phyloP scores from a whole-genome alignment of 1,139 yeast genomes.

The Meyerozyma elateridarum region DNA sequence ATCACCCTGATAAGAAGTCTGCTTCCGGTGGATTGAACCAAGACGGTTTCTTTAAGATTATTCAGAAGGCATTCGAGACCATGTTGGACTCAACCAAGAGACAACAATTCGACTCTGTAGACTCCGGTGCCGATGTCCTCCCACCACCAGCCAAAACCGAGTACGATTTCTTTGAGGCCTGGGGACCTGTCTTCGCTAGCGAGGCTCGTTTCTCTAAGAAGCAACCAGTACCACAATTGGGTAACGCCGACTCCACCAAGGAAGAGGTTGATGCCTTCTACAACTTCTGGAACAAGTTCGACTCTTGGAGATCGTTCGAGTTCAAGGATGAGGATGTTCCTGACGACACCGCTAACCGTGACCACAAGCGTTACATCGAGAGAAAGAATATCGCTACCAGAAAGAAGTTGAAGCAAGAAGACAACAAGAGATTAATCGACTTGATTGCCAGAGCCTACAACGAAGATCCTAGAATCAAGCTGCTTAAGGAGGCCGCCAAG shows the following conservation, averaged over 20 bases:
- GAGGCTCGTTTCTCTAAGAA: conserved; percentile 91
- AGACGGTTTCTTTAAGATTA: conserved; percentile 97
- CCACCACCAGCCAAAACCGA: conserved; percentile 63
- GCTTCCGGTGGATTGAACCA: conserved; percentile 80
- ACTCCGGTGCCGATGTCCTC: conserved; percentile 75
- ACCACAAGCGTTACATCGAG: conserved; percentile 97
- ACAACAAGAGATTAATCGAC: conserved; percentile 83
- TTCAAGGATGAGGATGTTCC: conserved; percentile 99
- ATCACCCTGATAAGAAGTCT: conserved; percentile 96
- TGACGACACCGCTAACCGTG: conserved; percentile 98
- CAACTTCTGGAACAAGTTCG: conserved; percentile 90
- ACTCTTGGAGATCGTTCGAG: conserved; percentile 98
- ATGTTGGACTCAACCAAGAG: conserved; percentile 82
- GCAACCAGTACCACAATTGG: conserved; percentile 83
- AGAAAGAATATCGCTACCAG: conserved; percentile 96
- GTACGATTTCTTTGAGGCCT: conserved; percentile 83
- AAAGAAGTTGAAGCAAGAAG: conserved; percentile 97
- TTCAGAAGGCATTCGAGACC: conserved; percentile 93
- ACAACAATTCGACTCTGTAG: conserved; percentile 94
- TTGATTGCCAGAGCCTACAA: conserved; percentile 82
- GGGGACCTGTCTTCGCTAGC: conserved; percentile 88
- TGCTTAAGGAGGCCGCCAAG: conserved; percentile 91
- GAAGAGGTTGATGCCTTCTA: conserved; percentile 87
- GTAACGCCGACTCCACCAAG: conserved; percentile 63
- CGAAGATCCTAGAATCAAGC: conserved; percentile 92